Evolutionary conservation across 2,329 filamentous ascomycete species (phyloP).

Genomic region (Ceratocystis harringtonii): DNA sequence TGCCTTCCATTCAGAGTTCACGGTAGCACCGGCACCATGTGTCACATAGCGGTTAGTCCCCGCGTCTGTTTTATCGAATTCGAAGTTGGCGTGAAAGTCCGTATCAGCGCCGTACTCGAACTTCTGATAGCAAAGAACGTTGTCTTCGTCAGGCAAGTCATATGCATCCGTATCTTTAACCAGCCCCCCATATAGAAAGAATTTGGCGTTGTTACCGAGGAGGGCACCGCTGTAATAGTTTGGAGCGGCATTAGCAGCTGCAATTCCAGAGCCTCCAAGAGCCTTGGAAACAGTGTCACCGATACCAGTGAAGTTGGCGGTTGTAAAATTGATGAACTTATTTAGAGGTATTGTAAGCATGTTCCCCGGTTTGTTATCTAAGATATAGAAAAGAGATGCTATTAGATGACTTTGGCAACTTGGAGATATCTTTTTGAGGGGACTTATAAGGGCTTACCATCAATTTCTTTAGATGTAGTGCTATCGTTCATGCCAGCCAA

Average conservation of each 20-base stretch:
- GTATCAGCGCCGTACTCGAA: constrained; percentile 34
- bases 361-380: constrained; percentile 37
- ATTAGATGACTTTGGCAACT: constrained; percentile 13
- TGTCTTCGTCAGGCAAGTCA: constrained; percentile 28
- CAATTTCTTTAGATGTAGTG: constrained; percentile 20
- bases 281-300: constrained; percentile 35
- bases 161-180: constrained; percentile 25
- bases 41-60: constrained; percentile 46
- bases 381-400: too few relatives aligned
- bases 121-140: constrained; percentile 36
- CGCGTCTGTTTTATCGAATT: constrained; percentile 29
- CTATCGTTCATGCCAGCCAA: constrained; percentile 34
- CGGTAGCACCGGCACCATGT: constrained; percentile 47
- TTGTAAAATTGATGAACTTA: constrained; percentile 23
- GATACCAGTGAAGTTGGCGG: constrained; percentile 31
- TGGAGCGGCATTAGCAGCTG: constrained; percentile 37
- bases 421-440: not conserved
- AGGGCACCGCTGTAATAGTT: constrained; percentile 48
- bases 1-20: constrained; percentile 54
- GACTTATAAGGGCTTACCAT: constrained; percentile 29
- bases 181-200: constrained; percentile 50
- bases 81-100: too few relatives aligned
- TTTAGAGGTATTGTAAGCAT: constrained; percentile 47
- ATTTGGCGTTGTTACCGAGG: constrained; percentile 48
- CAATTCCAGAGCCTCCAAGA: constrained; percentile 31